Base-by-base conservation (phyloP, 106 monocot genomes). In the Phalaenopsis equestris region DNA sequence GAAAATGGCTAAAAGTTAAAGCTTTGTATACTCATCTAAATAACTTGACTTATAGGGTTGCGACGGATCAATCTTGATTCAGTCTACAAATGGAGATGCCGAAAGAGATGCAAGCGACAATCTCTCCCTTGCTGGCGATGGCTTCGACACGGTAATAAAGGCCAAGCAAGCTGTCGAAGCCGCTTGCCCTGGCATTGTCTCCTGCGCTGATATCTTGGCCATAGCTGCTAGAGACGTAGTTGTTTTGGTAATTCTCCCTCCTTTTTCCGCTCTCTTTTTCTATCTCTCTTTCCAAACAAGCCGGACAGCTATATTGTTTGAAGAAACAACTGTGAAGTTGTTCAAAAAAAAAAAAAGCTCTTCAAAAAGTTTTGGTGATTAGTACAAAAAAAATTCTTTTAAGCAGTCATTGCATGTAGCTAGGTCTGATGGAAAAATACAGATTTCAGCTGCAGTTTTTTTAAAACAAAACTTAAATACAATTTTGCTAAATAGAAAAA, bases 131-230 rank as follows among this genome's bases (percentile, higher is more conserved):
- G 83, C 82, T 18, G 86, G 87, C 0, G 91, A 94, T 30, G 94
- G 88, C 0, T 95, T 92, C 78, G 87, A 91, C 81, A 88, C 90
- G 6, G 84, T 95, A 7, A 52, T 86, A 56, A 84, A 82, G 67
- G 93, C 93, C 37, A 95, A 95, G 82, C 84, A 79, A 16, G 95
- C 90, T 1, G 86, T 95, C 3, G 95, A 95, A 43, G 81, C 80
- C 7, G 77, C 42, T 55, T 95, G 95, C 86, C 57, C 80, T 18
- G 81, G 84, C 75, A 84, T 81, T 23, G 93, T 95, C 72, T 95
- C 95, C 41, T 93, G 95, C 67, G 91, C 95, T 78, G 95, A 93
- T 77, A 85, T 93, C 18, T 58, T 95, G 45, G 89, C 95, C 21
- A 67, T 95, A 9, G 93, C 91, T n/a, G 83, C 93, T 2, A 84